Evolutionary conservation across 495 filamentous ascomycete genomes (phyloP).

Genomic region (Chaetomidium leptoderma): DNA sequence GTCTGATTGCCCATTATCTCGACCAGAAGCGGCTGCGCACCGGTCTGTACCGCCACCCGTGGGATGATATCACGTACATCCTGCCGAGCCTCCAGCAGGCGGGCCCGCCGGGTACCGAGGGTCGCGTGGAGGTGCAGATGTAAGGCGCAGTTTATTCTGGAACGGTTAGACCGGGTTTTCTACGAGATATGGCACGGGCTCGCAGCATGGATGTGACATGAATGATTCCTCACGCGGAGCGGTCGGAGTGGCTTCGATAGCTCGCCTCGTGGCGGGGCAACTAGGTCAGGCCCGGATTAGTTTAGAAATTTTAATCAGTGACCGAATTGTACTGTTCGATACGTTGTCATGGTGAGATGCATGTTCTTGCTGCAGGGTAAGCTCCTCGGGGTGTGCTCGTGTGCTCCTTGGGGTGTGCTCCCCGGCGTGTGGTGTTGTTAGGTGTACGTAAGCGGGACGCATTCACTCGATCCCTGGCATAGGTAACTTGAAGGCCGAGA

Average conservation of each 20-base stretch:
- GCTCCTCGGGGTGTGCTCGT: background rate
- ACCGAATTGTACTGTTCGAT: background rate
- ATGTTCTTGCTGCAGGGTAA: background rate
- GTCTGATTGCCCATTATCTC: conserved; percentile 98
- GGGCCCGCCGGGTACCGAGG: conserved; percentile 70
- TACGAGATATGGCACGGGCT: conserved; percentile 5
- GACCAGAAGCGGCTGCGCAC: conserved; percentile 99
- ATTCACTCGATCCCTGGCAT: too few species aligned
- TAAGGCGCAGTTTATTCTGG: conserved; percentile 17
- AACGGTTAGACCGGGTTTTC: conserved; percentile 3
- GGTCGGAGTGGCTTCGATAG: background rate
- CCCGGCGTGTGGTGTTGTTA: too few species aligned
- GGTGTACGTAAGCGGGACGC: too few species aligned
- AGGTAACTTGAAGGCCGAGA: too few species aligned
- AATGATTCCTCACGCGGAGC: conserved; percentile 1
- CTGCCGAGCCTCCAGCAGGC: conserved; percentile 74
- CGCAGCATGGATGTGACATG: conserved; percentile 4
- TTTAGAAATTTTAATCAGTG: conserved; percentile 18
- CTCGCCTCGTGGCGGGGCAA: conserved; percentile 2
- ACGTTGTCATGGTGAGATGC: background rate
- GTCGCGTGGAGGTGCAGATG: conserved; percentile 76
- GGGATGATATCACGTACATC: conserved; percentile 97
- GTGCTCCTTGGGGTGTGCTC: too few species aligned
- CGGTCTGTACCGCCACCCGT: conserved; percentile 96
- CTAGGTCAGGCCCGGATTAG: conserved; percentile 9